Base-by-base conservation (phyloP, 1,139 yeast genomes). In the Blastobotrys indianensis region DNA sequence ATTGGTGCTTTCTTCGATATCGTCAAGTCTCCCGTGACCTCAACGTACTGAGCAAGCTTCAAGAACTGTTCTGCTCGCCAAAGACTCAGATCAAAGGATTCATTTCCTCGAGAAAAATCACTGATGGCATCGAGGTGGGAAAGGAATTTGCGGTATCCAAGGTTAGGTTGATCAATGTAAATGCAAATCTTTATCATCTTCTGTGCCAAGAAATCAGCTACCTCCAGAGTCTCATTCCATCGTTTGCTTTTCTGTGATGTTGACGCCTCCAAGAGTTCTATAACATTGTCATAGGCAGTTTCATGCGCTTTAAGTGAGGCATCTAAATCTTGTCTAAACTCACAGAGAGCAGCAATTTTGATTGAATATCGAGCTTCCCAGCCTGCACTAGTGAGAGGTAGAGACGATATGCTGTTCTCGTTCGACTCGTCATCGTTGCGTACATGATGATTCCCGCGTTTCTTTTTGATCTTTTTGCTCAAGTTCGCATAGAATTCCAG, bases 161-260 rank as follows among this genome's bases (percentile, higher is more conserved):
- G 56, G 35, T 80, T 70, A 0, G 84, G 74, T 52, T 77, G 78
- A 37, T 77, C 83, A 23, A 77, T 53, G n/a, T 84, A 77, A 33
- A 85, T 68, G 54, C 80, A 76, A 0, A 80, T 70, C 51, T 85
- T 72, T 3, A 78, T 77, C 11, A 84, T 78, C 54, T 82, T 85
- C 47, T 82, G 71, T 0, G 84, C 82, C 7, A 77, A 60, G 2
- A 76, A 60, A 59, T 86, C 95, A 9, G 83, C 62, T 39, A 82
- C 63, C 11, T 59, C 59, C 38, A 86, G 62, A 7, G 74, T 65
- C 36, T 74, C 69, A 1, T 50, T 49, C 78, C 80, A 76, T 7
- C 67, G 53, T 4, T 52, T 33, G 13, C 54, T 50, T 17, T 48
- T 11, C 11, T 46, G 25, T 28, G 58, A 57, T 41, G 49, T 50